Percentiles rank a stretch among this genome's conserved stretches.
Evolutionary conservation across 1,284 basidiomycete species (phyloP).

Genomic region (Rhodotorula sp.): DNA sequence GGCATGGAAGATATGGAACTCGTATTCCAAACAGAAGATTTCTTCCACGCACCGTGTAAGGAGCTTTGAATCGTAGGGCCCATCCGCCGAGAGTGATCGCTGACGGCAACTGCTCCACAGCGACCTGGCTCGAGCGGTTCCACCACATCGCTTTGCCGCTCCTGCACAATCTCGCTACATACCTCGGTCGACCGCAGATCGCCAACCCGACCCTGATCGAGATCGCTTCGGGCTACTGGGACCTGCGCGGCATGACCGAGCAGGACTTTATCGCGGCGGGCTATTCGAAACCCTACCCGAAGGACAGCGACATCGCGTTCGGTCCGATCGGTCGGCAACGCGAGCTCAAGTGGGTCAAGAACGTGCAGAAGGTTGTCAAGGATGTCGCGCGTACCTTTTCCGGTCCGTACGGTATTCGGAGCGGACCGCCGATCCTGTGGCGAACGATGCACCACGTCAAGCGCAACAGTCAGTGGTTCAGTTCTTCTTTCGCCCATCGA

Average conservation of each 20-base stretch:
- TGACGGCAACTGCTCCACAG: neutral
- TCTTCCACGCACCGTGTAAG: slow-evolving; percentile 36
- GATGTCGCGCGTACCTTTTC: slow-evolving; percentile 28
- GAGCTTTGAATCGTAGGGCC: neutral
- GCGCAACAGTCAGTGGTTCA: slow-evolving; percentile 29
- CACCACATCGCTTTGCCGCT: slow-evolving; percentile 26
- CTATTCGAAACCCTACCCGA: slow-evolving; percentile 28
- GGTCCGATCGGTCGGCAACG: slow-evolving; percentile 22
- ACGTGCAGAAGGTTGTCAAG: slow-evolving; percentile 22
- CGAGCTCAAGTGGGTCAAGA: slow-evolving; percentile 24
- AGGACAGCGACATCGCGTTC: slow-evolving; percentile 30
- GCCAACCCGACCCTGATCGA: slow-evolving; percentile 25
- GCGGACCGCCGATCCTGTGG: slow-evolving; percentile 33
- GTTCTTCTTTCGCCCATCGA: neutral
- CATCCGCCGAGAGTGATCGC: neutral
- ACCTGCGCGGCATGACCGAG: slow-evolving; percentile 34
- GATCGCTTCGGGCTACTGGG: slow-evolving; percentile 30
- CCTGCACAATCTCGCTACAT: slow-evolving; percentile 20
- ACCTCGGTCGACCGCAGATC: slow-evolving; percentile 26
- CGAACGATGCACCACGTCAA: slow-evolving; percentile 37
- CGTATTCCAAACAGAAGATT: slow-evolving; percentile 27
- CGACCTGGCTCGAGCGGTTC: slow-evolving; percentile 32
- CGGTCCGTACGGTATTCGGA: slow-evolving; percentile 19
- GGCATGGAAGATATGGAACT: slow-evolving; percentile 37
- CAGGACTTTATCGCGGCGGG: slow-evolving; percentile 30